These are phyloP conservation scores for Zizania palustris DNA, from an alignment of 202 grass and related monocot species.

Conservation along the genomic window DNA sequence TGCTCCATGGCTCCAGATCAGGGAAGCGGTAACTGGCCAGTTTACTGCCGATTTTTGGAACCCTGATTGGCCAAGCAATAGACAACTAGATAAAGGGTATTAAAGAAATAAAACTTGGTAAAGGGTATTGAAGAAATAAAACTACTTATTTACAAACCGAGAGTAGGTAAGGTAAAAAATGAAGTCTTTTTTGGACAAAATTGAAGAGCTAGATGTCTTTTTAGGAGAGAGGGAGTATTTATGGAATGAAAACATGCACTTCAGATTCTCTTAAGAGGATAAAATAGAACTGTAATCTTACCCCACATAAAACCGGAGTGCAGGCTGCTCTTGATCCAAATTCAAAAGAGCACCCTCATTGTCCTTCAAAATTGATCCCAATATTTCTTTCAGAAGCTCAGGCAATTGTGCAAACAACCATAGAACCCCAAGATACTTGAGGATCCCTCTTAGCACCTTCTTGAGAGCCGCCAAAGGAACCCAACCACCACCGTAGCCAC, in stretches of 20 bases:
- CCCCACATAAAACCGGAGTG: conserved; percentile 95
- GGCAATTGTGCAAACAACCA: conserved; percentile 99
- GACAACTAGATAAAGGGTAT: no score
- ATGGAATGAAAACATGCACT: conserved; percentile 20
- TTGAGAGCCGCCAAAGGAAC: conserved; percentile 95
- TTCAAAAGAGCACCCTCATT: conserved; percentile 95
- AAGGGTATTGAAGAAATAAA: no score
- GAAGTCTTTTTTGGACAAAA: no score
- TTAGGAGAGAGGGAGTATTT: background rate
- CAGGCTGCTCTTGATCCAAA: conserved; percentile 99
- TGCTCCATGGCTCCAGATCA: no score
- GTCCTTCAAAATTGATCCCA: conserved; percentile 97
- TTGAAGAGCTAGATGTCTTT: no score
- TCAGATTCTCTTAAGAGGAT: background rate
- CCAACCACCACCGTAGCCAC: conserved; percentile 98
- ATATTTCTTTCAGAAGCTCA: conserved; percentile 96
- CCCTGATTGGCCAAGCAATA: background rate
- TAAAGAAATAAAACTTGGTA: no score
- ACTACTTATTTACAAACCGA: no score
- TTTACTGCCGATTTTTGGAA: no score
- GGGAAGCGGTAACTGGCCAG: no score
- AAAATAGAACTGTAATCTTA: conserved; percentile 47
- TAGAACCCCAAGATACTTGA: conserved; percentile 98
- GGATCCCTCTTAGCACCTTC: conserved; percentile 94
- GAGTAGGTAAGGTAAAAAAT: no score